These are phyloP conservation scores for Arachnopeziza araneosa DNA, from an alignment of 2,329 filamentous ascomycete species.

Conservation along the genomic window DNA sequence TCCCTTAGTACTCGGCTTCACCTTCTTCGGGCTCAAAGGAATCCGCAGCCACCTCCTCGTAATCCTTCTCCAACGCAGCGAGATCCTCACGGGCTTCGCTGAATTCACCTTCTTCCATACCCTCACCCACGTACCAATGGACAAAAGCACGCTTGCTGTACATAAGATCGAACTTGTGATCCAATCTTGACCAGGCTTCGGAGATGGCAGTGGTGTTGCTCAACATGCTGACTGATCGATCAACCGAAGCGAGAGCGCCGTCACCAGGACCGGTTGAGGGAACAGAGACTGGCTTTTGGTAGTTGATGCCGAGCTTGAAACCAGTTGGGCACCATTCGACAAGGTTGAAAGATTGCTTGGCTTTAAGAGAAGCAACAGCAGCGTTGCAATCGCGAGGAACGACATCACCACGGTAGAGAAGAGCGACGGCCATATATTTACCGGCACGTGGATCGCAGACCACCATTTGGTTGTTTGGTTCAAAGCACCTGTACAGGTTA, in stretches of 20 bases:
- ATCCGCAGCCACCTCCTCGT: conserved; percentile 97
- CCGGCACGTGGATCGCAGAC: conserved; percentile 61
- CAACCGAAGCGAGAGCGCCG: conserved; percentile 47
- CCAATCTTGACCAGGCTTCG: conserved; percentile 94
- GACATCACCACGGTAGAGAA: conserved; percentile 62
- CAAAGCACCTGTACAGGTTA: conserved; percentile 43
- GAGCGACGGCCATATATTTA: conserved; percentile 64
- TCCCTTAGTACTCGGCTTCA: conserved; percentile 55
- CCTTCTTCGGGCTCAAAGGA: conserved; percentile 83
- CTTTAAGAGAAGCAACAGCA: conserved; percentile 56
- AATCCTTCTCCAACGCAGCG: conserved; percentile 95
- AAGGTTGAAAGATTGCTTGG: conserved; percentile 58
- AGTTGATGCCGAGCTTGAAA: conserved; percentile 65
- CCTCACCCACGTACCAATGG: conserved; percentile 99
- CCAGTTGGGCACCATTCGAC: conserved; percentile 66
- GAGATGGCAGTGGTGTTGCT: conserved; percentile 98
- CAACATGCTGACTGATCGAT: conserved; percentile 66
- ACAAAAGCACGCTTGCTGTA: conserved; percentile 99
- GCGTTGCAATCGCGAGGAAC: conserved; percentile 56
- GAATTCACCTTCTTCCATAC: conserved; percentile 99
- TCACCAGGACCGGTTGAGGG: conserved; percentile 34
- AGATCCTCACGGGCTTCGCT: conserved; percentile 98
- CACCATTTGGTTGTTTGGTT: conserved; percentile 66
- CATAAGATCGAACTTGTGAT: conserved; percentile 99
- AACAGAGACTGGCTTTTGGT: conserved; percentile 50